Base-by-base conservation (phyloP, 495 filamentous ascomycete species). In the Podospora pseudocomata region DNA sequence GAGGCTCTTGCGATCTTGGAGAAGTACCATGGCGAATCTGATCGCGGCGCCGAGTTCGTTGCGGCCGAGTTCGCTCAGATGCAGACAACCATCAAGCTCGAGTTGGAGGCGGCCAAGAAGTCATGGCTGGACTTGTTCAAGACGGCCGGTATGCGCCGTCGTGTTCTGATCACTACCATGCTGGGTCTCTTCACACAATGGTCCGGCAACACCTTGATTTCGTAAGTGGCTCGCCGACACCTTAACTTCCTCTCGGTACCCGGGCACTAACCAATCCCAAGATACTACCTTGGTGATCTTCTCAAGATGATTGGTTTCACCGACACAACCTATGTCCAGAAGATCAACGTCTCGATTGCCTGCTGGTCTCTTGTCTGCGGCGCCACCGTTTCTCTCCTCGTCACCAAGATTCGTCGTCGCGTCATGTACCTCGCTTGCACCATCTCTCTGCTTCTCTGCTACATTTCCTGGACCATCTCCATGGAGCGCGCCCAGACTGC, bases 111-210 rank as follows among this genome's bases (percentile, higher is more conserved):
- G 64, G 79, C 86, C 49, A 85, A 86, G 69, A 77, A 78, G 58
- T 81, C 82, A 13, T 89, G 87, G 86, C 64, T 66, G 20, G 85
- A 89, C 66, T 78, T 88, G 78, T 74, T 89, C 68, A 77, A 75
- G 11, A 84, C 84, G 0, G 55, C 81, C 0, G 87, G 86, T 26
- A 89, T 86, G 76, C 82, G 83, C 60, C 76, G 76, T n/a, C 85
- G 87, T 56, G 77, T 88, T 6, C 68, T 89, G 30, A 85, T 90
- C 70, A 81, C 82, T 4, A 80, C 83, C 7, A 83, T 86, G 65
- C 77, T 89, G 16, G 86, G 87, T 5, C 72, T 89, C 6, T 89
- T 90, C 75, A 86, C 86, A 0, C 87, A 90, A 71, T 88, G 86
- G 80, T 87, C 85, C 53, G 87, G 88, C 26, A 90, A 90, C 72